Evolutionary conservation across 2,329 filamentous ascomycete species (phyloP).

Genomic region (Juglanconis sp.): DNA sequence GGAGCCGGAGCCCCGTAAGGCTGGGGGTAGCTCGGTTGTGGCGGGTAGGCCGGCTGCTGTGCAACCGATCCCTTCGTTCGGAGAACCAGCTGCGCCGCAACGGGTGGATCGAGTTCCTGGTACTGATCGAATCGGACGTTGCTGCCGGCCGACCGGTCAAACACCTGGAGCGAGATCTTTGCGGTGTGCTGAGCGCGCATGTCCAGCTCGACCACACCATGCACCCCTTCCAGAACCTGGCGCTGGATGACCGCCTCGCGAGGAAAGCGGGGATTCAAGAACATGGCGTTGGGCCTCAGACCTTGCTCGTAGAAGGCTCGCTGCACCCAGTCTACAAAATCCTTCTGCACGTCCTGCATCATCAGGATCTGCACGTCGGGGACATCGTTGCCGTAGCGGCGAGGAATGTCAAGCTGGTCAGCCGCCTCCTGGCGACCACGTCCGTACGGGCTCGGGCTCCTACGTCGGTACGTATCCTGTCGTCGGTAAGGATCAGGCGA

Average conservation of each 20-base stretch:
- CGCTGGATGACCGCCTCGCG: conserved; percentile 77
- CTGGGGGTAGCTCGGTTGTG: conserved; percentile 29
- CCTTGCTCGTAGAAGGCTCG: conserved; percentile 68
- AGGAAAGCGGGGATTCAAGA: conserved; percentile 72
- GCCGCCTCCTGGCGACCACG: conserved; percentile 44
- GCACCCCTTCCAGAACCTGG: conserved; percentile 84
- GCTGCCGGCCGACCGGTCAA: conserved; percentile 74
- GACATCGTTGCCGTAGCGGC: conserved; percentile 69
- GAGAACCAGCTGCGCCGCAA: conserved; percentile 77
- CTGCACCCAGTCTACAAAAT: conserved; percentile 83
- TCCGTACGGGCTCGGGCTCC: conserved; percentile 66
- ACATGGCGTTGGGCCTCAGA: conserved; percentile 75
- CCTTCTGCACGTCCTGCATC: conserved; percentile 70
- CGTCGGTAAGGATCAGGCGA: conserved; percentile 55
- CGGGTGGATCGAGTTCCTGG: conserved; percentile 71
- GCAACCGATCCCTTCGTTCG: conserved; percentile 55
- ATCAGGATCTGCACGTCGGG: conserved; percentile 89
- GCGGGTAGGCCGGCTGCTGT: conserved; percentile 25
- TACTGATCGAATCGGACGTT: conserved; percentile 88
- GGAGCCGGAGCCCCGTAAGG: conserved; percentile 21
- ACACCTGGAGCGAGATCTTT: conserved; percentile 79
- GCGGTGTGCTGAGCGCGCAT: conserved; percentile 64
- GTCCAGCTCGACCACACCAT: conserved; percentile 77
- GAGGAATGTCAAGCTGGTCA: conserved; percentile 68
- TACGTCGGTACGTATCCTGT: conserved; percentile 57